Conservation (phyloP, 2,329 filamentous ascomycete species). For the Aspergillus nomiae region DNA sequence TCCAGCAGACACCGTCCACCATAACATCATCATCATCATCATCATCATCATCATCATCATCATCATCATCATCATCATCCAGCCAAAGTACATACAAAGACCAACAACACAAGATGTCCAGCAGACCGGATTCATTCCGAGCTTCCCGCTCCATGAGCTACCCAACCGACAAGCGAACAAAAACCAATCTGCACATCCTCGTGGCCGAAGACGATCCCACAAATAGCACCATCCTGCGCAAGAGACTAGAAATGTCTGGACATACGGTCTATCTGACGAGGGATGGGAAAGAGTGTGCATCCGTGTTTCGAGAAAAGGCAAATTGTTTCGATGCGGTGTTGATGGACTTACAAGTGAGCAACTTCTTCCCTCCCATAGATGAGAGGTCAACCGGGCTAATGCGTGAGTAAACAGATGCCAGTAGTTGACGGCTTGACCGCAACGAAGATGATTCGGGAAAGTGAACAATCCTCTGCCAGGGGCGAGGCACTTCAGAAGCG, state of each 20-base stretch:
- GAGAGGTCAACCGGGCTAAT: neutral
- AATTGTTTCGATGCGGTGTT: slow-evolving; percentile 73
- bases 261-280: slow-evolving; percentile 72
- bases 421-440: slow-evolving; percentile 83
- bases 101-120: neutral
- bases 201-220: slow-evolving; percentile 88
- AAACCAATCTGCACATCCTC: slow-evolving; percentile 53
- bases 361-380: neutral
- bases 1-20: neutral
- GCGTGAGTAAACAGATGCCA: slow-evolving; percentile 68
- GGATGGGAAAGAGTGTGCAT: slow-evolving; percentile 83
- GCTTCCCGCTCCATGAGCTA: neutral
- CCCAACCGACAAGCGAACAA: neutral
- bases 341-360: slow-evolving; percentile 86
- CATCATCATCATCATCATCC: neutral
- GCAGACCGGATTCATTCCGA: neutral
- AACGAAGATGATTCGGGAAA: slow-evolving; percentile 78
- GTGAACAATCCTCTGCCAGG: slow-evolving; percentile 55
- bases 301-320: slow-evolving; percentile 65
- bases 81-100: neutral
- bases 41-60: too few species aligned
- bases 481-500: slow-evolving; percentile 33
- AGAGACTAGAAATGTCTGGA: slow-evolving; percentile 74
- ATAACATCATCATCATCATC: neutral
- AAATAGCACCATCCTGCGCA: slow-evolving; percentile 79